Percentiles rank a stretch among this genome's conserved stretches.
These are phyloP conservation scores for Collybia nuda DNA, from an alignment of 768 basidiomycete genomes.

Conservation along the genomic window DNA sequence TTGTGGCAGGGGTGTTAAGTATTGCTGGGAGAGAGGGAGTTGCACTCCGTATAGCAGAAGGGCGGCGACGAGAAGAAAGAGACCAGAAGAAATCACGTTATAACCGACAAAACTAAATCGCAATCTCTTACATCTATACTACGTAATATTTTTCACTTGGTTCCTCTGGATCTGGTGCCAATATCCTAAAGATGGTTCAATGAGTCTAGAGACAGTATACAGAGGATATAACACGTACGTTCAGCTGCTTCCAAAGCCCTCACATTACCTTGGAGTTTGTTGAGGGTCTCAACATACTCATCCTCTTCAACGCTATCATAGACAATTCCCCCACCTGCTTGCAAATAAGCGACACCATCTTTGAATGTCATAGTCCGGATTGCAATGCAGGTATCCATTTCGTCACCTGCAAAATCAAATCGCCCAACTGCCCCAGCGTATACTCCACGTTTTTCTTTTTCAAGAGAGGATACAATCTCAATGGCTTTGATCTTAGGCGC, in stretches of 20 bases:
- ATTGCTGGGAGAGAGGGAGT: constrained; percentile 81
- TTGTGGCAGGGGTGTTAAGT: constrained; percentile 87
- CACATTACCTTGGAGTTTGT: constrained; percentile 89
- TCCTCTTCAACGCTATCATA: constrained; percentile 96
- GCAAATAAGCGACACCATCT: constrained; percentile 85
- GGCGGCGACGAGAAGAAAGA: constrained; percentile 25
- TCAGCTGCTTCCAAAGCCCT: constrained; percentile 86
- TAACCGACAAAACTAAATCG: constrained; percentile 10
- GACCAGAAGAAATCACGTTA: constrained; percentile 13
- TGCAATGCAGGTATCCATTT: constrained; percentile 98
- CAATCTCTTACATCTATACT: constrained; percentile 11
- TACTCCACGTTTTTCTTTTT: constrained; percentile 87
- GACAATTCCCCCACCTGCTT: constrained; percentile 97
- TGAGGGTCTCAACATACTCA: constrained; percentile 94
- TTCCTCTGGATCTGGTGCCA: constrained; percentile 68
- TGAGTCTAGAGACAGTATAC: background rate
- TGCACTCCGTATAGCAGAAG: constrained; percentile 39
- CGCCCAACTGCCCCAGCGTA: constrained; percentile 99
- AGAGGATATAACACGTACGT: constrained; percentile 49
- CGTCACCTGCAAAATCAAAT: constrained; percentile 92
- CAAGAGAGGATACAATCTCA: constrained; percentile 84
- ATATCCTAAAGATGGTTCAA: constrained; percentile 48
- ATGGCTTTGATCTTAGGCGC: constrained; percentile 99
- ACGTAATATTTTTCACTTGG: constrained; percentile 21
- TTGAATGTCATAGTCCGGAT: constrained; percentile 99